Percentiles rank a stretch among this genome's conserved stretches.
Conservation (phyloP, 2,329 filamentous ascomycete genomes). For the Alternaria sp. region DNA sequence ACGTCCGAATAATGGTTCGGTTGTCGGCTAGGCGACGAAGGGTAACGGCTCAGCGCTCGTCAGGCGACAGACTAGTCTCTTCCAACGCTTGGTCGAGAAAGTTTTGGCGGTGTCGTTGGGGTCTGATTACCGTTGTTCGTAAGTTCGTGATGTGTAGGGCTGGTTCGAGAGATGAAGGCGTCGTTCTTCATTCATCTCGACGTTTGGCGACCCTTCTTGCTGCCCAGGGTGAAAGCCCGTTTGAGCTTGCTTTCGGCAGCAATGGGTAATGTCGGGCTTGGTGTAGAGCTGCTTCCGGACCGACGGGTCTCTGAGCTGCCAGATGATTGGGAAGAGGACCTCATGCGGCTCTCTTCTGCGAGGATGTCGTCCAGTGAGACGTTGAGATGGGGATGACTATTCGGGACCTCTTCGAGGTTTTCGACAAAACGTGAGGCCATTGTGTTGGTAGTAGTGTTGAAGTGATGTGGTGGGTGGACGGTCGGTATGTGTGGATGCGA, state of each 20-base stretch:
- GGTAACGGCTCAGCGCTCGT: constrained; percentile 6
- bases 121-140: constrained; percentile 9
- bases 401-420: constrained; percentile 50
- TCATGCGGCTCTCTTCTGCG: constrained; percentile 49
- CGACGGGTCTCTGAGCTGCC: constrained; percentile 35
- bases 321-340: constrained; percentile 47
- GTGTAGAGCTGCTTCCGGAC: constrained; percentile 35
- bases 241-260: constrained; percentile 41
- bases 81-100: constrained; percentile 46
- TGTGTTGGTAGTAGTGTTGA: constrained; percentile 16
- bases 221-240: constrained; percentile 44
- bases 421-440: constrained; percentile 53
- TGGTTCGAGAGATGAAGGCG: not conserved
- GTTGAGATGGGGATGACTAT: constrained; percentile 51
- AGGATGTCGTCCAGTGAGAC: constrained; percentile 53
- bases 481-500: not conserved
- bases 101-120: constrained; percentile 12
- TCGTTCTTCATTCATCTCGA: constrained; percentile 6
- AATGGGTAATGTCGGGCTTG: constrained; percentile 37
- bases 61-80: constrained; percentile 25
- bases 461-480: constrained; percentile 6
- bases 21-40: constrained; percentile 5
- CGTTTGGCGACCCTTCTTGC: constrained; percentile 43
- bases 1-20: constrained; percentile 8
- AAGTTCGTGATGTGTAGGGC: constrained; percentile 1